Percentiles rank a stretch among this genome's conserved stretches.
Conservation (phyloP, 2,329 filamentous ascomycete genomes). For the Aspergillus niger region DNA sequence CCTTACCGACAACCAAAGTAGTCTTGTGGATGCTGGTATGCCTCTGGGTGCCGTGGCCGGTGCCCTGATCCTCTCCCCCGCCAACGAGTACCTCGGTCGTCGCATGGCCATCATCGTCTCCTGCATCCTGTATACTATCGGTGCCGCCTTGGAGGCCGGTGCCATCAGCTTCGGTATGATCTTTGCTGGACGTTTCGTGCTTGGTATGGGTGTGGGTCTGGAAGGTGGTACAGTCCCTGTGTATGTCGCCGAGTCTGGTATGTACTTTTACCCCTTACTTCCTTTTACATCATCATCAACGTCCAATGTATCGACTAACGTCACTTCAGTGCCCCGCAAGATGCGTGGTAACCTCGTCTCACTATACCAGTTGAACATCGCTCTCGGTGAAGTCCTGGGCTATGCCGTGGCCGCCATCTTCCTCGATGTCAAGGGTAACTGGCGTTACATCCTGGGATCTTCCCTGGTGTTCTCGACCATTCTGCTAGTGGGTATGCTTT, state of each 20-base stretch:
- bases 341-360: slow-evolving; percentile 73
- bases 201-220: slow-evolving; percentile 70
- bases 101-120: slow-evolving; percentile 70
- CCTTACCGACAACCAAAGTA: slow-evolving; percentile 60
- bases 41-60: slow-evolving; percentile 71
- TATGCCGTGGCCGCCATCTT: slow-evolving; percentile 75
- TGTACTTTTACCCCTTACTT: slow-evolving; percentile 14
- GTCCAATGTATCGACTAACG: slow-evolving; percentile 25
- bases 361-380: slow-evolving; percentile 75
- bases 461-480: slow-evolving; percentile 70
- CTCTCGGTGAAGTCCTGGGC: slow-evolving; percentile 71
- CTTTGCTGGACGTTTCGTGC: slow-evolving; percentile 65
- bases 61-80: slow-evolving; percentile 66
- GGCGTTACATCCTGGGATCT: slow-evolving; percentile 73
- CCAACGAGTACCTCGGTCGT: slow-evolving; percentile 68
- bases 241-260: slow-evolving; percentile 66
- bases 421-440: slow-evolving; percentile 67
- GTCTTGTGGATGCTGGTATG: slow-evolving; percentile 70
- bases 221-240: slow-evolving; percentile 74
- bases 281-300: not conserved
- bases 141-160: slow-evolving; percentile 68
- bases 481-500: slow-evolving; percentile 66
- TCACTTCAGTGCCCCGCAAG: slow-evolving; percentile 57
- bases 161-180: slow-evolving; percentile 72
- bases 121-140: slow-evolving; percentile 69